Conservation (phyloP, 805 yeast species). For the Jamesozyma jinghongensis region DNA sequence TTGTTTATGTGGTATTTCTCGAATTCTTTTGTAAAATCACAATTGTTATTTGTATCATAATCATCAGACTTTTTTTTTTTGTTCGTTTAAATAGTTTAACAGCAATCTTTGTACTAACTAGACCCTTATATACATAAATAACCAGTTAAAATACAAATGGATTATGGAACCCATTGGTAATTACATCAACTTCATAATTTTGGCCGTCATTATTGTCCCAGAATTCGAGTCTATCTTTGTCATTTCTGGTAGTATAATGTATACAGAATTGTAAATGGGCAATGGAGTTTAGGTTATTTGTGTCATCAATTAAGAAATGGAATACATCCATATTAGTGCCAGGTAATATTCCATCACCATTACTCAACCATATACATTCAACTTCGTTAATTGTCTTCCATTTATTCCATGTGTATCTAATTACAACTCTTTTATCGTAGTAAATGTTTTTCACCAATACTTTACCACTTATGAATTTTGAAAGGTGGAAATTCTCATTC, state of each 20-base stretch:
- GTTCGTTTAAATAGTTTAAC: too few species aligned
- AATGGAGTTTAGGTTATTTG: constrained; percentile 6
- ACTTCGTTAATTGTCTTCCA: constrained; percentile 56
- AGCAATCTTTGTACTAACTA: too few species aligned
- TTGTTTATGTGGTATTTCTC: too few species aligned
- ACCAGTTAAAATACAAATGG: constrained; percentile 12
- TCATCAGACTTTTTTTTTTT: too few species aligned
- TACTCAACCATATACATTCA: constrained; percentile 25
- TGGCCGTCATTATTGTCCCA: constrained; percentile 28
- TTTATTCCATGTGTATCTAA: constrained; percentile 66
- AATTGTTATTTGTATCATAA: too few species aligned
- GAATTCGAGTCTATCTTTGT: constrained; percentile 15
- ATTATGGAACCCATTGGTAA: constrained; percentile 19
- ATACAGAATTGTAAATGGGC: constrained; percentile 23
- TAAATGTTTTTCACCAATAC: constrained; percentile 71
- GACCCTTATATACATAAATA: background rate
- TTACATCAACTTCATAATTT: constrained; percentile 22
- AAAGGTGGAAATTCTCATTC: background rate
- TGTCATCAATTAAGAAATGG: constrained; percentile 23
- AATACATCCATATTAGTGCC: constrained; percentile 28
- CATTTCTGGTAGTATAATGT: constrained; percentile 22
- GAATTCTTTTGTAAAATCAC: too few species aligned
- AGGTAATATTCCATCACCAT: constrained; percentile 24
- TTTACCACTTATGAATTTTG: constrained; percentile 48
- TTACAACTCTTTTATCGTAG: constrained; percentile 57